phyloP scores from a whole-genome alignment of 306 rosid genomes.

The Dryas alaskensis region DNA sequence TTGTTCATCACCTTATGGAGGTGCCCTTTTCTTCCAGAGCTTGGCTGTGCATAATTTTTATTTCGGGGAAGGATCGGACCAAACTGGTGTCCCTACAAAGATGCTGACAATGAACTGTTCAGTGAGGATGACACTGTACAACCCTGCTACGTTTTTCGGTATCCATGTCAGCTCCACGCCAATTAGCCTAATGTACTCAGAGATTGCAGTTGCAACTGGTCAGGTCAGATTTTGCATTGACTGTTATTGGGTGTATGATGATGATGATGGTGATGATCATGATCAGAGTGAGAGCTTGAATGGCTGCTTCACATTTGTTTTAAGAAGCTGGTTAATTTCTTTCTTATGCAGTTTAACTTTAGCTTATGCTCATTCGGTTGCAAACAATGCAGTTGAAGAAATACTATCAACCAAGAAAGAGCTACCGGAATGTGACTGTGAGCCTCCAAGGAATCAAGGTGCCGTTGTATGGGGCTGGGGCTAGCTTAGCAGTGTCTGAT shows the following conservation, averaged over 20 bases:
- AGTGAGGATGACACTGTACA: slow-evolving; percentile 56
- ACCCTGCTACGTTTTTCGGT: slow-evolving; percentile 85
- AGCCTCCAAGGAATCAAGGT: slow-evolving; percentile 67
- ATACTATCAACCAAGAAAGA: slow-evolving; percentile 71
- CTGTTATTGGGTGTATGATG: not conserved
- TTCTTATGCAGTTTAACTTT: not conserved
- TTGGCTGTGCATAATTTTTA: slow-evolving; percentile 72
- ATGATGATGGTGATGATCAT: not conserved
- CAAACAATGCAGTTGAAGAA: slow-evolving; percentile 54
- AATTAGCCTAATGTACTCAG: slow-evolving; percentile 68
- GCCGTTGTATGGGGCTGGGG: slow-evolving; percentile 82
- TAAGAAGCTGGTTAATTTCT: not conserved
- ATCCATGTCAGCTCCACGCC: slow-evolving; percentile 62
- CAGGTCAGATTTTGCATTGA: slow-evolving; percentile 48
- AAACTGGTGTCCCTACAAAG: slow-evolving; percentile 87
- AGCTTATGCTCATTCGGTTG: slow-evolving; percentile 11
- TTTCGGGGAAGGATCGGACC: slow-evolving; percentile 74
- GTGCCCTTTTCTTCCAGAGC: slow-evolving; percentile 44
- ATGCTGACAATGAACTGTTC: slow-evolving; percentile 76
- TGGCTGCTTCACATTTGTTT: not conserved
- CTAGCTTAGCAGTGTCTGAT: slow-evolving; percentile 43
- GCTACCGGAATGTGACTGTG: slow-evolving; percentile 38
- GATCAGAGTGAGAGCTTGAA: not conserved
- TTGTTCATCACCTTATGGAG: slow-evolving; percentile 5
- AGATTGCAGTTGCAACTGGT: slow-evolving; percentile 70